Evolutionary conservation across 2,329 filamentous ascomycete species (phyloP), one percentile per base, ranked within the genome.

Genomic region (Colletotrichum nymphaeae): DNA sequence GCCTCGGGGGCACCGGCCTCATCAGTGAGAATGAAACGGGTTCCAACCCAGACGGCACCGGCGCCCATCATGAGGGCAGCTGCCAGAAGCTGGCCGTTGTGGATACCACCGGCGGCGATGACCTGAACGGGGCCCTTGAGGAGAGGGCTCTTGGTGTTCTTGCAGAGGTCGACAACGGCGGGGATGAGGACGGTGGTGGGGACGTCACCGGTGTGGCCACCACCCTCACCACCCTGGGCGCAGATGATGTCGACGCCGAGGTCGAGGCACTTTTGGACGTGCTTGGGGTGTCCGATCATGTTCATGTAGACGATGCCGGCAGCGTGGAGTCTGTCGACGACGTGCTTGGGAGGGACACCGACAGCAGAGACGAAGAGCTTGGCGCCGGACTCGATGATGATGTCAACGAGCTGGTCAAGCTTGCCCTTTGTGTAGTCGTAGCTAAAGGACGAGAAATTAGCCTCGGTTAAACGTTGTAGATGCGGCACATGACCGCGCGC

Each of bases 361-460:
- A 99, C 95, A 79, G 97, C 97, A 65, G 94, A 98, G 79, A 99
- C 97, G 87, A 99, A 99, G 73, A 99, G 91, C 84, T 92, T 95
- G 74, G 95, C 94, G 77, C 94, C 94, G 68, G 93, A 94, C 80
- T 97, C 93, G 86, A 99, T 98, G 86, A 98, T 93, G 81, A 98
- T 95, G 82, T 95, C 93, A 82, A 97, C 85, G 70, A 99, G 91
- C 83, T 96, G 94, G 83, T 94, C 89, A 75, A 99, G 94, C 88
- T 98, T 98, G 84, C 97, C 97, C 89, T 99, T 98, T 81, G 97
- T 99, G 89, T 99, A 99, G 86, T 99, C 97, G 86, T 98, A 98
- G 91, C 96, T 98, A 80, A 69, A 49, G 9, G 6, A 2, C n/a
- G 19, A n/a, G 57, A n/a, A 16, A 35, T 66, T 53, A 66, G 49